These are phyloP conservation scores for Tardiomyces depauwii DNA, from an alignment of 1,139 yeast species.

Conservation along the genomic window DNA sequence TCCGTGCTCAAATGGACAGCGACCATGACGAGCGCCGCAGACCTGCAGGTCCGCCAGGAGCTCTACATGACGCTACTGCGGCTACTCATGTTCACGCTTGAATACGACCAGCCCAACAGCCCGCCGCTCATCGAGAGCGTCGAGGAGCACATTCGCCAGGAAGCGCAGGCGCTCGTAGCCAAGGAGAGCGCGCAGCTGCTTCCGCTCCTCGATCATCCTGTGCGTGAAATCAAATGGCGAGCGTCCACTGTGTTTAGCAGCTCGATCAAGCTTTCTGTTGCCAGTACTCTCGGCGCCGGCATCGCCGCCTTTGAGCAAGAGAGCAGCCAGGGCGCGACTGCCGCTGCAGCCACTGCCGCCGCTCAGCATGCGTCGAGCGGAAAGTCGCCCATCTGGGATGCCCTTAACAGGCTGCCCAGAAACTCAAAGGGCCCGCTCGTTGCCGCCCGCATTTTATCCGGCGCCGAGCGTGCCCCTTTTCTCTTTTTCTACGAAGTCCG, in stretches of 20 bases:
- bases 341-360: neutral
- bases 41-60: no score
- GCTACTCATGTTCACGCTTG: neutral
- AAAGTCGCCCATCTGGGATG: neutral
- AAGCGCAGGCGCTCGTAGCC: neutral
- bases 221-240: neutral
- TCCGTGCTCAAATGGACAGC: no score
- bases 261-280: neutral
- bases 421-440: neutral
- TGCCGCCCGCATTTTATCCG: neutral
- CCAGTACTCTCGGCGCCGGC: neutral
- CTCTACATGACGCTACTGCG: no score
- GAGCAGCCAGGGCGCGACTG: neutral
- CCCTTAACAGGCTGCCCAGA: neutral
- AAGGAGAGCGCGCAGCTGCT: neutral
- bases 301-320: neutral
- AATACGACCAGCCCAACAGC: neutral
- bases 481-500: neutral
- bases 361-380: neutral
- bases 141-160: conserved; percentile 4
- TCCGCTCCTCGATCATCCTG: neutral
- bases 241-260: neutral
- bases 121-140: neutral
- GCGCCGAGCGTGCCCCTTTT: neutral
- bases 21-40: no score